These are phyloP conservation scores for Sherardia arvensis DNA, from an alignment of 257 asterid species.

Conservation along the genomic window DNA sequence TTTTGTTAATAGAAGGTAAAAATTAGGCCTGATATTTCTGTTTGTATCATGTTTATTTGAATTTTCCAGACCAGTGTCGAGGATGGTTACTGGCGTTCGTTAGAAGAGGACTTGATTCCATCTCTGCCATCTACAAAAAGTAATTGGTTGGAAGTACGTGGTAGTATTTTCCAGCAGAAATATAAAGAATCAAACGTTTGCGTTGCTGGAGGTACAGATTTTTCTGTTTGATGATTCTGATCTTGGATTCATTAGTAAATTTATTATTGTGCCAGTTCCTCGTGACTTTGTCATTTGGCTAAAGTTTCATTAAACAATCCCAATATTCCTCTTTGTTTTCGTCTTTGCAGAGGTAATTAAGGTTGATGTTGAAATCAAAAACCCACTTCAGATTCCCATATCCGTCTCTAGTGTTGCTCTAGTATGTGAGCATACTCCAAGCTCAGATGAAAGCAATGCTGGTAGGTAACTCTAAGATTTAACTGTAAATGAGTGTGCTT, in stretches of 20 bases:
- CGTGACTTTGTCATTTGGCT: background rate
- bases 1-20: background rate
- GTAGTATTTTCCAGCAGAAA: slow-evolving; percentile 55
- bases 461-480: slow-evolving; percentile 28
- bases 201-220: slow-evolving; percentile 91
- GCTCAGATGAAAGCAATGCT: slow-evolving; percentile 33
- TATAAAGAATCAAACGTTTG: slow-evolving; percentile 75
- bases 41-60: slow-evolving; percentile 8
- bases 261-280: background rate
- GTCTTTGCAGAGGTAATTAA: slow-evolving; percentile 62
- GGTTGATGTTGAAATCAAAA: slow-evolving; percentile 65
- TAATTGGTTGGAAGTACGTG: slow-evolving; percentile 83
- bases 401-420: slow-evolving; percentile 65
- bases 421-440: slow-evolving; percentile 63
- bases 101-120: slow-evolving; percentile 87
- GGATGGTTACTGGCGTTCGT: slow-evolving; percentile 71
- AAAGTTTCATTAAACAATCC: slow-evolving; percentile 6
- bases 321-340: slow-evolving; percentile 11
- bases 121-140: slow-evolving; percentile 48
- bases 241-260: background rate
- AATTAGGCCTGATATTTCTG: background rate
- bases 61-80: slow-evolving; percentile 50
- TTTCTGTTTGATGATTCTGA: slow-evolving; percentile 21
- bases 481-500: background rate
- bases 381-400: slow-evolving; percentile 93